Evolutionary conservation across 352 stramenopile species (phyloP).

Genomic region (Globisporangium radiosum): DNA sequence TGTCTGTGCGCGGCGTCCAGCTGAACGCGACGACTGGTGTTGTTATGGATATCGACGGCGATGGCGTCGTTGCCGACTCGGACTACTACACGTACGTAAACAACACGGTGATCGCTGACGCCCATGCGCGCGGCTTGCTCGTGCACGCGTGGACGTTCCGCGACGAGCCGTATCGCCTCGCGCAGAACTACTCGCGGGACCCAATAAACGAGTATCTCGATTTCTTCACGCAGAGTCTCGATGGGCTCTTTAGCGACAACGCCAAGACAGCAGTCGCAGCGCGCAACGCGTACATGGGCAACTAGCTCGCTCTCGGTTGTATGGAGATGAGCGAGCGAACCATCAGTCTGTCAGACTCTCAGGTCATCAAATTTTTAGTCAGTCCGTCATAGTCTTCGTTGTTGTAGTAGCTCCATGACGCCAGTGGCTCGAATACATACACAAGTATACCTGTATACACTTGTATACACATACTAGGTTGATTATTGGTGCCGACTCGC

Average conservation of each 20-base stretch:
- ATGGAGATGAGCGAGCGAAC: no score
- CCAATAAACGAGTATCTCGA: constrained; percentile 54
- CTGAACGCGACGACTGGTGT: constrained; percentile 32
- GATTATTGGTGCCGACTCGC: no score
- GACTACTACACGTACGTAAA: constrained; percentile 48
- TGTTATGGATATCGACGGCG: constrained; percentile 53
- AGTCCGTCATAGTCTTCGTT: no score
- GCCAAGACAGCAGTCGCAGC: constrained; percentile 43
- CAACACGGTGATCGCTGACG: constrained; percentile 39
- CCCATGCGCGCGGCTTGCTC: constrained; percentile 45
- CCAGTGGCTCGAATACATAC: no score
- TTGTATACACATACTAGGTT: no score
- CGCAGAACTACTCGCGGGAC: constrained; percentile 57
- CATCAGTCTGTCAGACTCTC: neutral
- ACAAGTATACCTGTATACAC: no score
- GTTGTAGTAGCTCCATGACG: no score
- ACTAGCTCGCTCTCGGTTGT: constrained; percentile 1
- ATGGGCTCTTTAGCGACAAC: constrained; percentile 60
- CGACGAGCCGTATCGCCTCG: constrained; percentile 56
- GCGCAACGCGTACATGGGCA: constrained; percentile 28
- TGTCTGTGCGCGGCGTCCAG: constrained; percentile 40
- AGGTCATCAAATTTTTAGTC: neutral
- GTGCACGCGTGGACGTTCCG: constrained; percentile 65
- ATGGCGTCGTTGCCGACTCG: constrained; percentile 49
- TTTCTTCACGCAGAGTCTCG: constrained; percentile 54